Percentiles rank a stretch among this genome's conserved stretches.
Conservation (phyloP, 2,329 filamentous ascomycete genomes). For the Arthrobotrys entomopaga region DNA sequence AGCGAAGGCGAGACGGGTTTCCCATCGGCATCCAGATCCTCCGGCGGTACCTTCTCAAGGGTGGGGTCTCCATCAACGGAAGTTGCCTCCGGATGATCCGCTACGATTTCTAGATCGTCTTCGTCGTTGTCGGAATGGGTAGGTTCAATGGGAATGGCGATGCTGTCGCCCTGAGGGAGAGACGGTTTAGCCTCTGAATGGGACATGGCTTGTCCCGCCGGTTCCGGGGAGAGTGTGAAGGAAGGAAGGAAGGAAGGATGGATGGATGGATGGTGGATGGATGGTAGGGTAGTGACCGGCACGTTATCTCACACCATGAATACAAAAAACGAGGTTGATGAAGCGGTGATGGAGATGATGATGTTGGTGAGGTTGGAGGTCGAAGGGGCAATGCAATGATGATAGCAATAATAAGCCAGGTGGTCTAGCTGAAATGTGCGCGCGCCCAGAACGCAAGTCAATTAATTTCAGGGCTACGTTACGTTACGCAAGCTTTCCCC, state of each 20-base stretch:
- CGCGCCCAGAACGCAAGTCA: neutral
- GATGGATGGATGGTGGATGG: neutral
- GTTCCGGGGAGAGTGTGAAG: conserved; percentile 29
- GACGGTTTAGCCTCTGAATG: conserved; percentile 36
- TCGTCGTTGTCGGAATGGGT: conserved; percentile 6
- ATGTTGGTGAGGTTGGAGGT: neutral
- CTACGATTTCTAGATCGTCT: conserved; percentile 10
- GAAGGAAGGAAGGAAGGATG: neutral
- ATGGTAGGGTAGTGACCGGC: neutral
- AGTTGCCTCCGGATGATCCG: neutral
- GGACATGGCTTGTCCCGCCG: conserved; percentile 43
- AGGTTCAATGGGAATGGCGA: conserved; percentile 30
- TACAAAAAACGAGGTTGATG: neutral
- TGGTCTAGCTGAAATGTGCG: neutral
- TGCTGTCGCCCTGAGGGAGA: conserved; percentile 42
- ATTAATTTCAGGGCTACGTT: neutral
- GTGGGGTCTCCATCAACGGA: neutral
- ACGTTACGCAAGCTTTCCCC: conserved; percentile 1
- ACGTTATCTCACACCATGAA: conserved; percentile 2
- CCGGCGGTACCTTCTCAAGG: conserved; percentile 9
- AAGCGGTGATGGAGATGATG: neutral
- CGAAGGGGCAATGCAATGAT: neutral
- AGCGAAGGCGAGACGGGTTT: neutral
- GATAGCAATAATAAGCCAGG: neutral
- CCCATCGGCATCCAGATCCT: conserved; percentile 10